A percentile compares a stretch with the other conserved stretches of the same genome.
Conservation (phyloP, 2,329 filamentous ascomycete species). For the Magnaporthales sp. region DNA sequence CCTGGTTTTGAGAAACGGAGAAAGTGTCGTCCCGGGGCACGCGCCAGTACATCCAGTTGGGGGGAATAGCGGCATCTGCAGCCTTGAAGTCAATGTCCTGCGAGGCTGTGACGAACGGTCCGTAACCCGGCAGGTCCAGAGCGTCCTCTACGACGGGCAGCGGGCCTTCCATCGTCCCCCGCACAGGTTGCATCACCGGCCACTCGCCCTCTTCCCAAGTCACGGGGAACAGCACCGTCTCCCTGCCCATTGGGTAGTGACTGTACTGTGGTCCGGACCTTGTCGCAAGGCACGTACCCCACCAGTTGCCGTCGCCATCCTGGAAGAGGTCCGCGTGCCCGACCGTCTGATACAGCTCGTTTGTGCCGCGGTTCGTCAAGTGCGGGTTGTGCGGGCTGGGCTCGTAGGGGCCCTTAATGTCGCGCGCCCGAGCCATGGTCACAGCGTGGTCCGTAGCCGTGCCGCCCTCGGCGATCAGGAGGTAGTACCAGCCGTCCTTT, state of each 20-base stretch:
- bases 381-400: constrained; percentile 32
- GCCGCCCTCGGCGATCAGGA: constrained; percentile 51
- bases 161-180: constrained; percentile 33
- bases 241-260: constrained; percentile 44
- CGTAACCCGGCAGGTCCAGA: constrained; percentile 25
- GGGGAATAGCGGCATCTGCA: constrained; percentile 14
- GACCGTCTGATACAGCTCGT: constrained; percentile 32
- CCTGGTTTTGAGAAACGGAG: constrained; percentile 14
- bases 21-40: constrained; percentile 18
- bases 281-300: constrained; percentile 37
- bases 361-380: constrained; percentile 28
- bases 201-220: constrained; percentile 26
- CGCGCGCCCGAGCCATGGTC: constrained; percentile 30
- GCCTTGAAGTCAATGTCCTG: constrained; percentile 36
- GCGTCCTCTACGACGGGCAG: constrained; percentile 23
- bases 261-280: constrained; percentile 31
- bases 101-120: constrained; percentile 31
- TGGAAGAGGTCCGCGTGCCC: constrained; percentile 38
- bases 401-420: constrained; percentile 33
- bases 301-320: constrained; percentile 38
- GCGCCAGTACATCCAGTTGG: constrained; percentile 23
- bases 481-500: constrained; percentile 49
- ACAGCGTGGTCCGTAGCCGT: constrained; percentile 51
- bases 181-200: constrained; percentile 33
- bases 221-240: constrained; percentile 35